Evolutionary conservation across 805 yeast species (phyloP), one percentile per base, ranked within the genome.

Genomic region (Zygoascus ofunaensis): DNA sequence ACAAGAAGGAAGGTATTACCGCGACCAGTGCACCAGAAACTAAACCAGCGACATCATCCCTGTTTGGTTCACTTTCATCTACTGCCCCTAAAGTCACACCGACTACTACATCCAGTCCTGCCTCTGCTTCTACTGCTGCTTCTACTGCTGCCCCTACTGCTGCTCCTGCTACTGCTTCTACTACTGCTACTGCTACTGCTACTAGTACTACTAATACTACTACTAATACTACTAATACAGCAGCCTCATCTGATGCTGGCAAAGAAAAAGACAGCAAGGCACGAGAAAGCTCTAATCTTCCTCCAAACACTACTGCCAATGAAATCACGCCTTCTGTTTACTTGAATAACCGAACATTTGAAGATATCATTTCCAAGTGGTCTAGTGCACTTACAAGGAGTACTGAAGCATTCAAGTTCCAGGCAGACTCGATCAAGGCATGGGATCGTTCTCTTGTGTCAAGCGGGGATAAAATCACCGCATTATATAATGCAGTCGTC

Each of bases 281-380:
- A n/a, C 28, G 39, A 34, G 53, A 7, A 26, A 26, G 10, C 30
- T 7, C 12, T 26, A 12, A 41, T 1, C 20, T 54, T n/a, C 45
- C 48, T 17, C 45, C 56, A 39, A 42, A 48, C 21, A 26, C 30
- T 12, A 53, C 53, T 44, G 51, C 87, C 3, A 72, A 79, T 46
- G 82, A 83, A 26, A 73, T 87, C 3, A 77, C 56, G 3, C 60
- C 66, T 3, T 59, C 66, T 14, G 58, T 60, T 18, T 62, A 94
- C 3, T 73, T 92, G 32, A 87, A 85, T 55, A 92, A 92, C 64
- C 87, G 87, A 61, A 87, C 96, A 1, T 69, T 92, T 57, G 97
- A 92, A 57, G 97, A 92, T 60, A 72, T 92, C 52, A 83, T 92
- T 36, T 76, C 87, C 12, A 87, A 83, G 63, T 92, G 98, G 98